Percentiles rank a stretch among this genome's conserved stretches.
phyloP scores from a whole-genome alignment of 345 rosid species.

The Brassica incana region DNA sequence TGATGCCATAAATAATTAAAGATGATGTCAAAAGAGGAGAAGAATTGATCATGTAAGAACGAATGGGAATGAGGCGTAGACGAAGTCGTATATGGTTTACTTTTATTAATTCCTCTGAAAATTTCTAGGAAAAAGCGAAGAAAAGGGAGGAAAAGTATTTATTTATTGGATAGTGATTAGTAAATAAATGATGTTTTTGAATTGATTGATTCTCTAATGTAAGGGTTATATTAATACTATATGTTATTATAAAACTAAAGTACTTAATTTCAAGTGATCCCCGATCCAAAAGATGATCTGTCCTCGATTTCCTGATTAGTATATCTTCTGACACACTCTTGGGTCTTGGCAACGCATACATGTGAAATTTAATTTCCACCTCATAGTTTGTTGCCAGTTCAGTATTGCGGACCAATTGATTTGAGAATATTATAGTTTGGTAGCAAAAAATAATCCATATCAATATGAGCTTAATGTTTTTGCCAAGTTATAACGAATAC shows the following conservation, averaged over 20 bases:
- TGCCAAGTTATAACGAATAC: neutral
- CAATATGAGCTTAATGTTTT: neutral
- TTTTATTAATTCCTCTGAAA: neutral
- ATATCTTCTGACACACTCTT: conserved; percentile 22
- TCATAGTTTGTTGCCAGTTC: conserved; percentile 10
- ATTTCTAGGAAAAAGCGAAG: conserved; percentile 4
- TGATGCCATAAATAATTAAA: neutral
- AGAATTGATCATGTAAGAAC: neutral
- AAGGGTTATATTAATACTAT: neutral
- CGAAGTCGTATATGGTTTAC: conserved; percentile 28
- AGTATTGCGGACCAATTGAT: neutral
- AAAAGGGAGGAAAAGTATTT: neutral
- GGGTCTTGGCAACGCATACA: conserved; percentile 24
- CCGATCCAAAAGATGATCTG: neutral
- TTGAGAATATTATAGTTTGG: neutral
- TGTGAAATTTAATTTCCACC: conserved; percentile 25
- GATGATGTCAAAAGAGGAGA: neutral
- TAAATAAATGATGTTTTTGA: neutral
- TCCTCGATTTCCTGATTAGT: conserved; percentile 9
- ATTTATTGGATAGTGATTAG: neutral
- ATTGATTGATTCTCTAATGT: conserved; percentile 15
- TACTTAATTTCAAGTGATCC: neutral
- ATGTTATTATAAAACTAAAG: neutral
- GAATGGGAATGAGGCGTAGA: conserved; percentile 19
- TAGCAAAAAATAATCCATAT: neutral